Evolutionary conservation across 371 early-diverging fungal genomes (phyloP), one percentile per base, ranked within the genome.

Genomic region (Syncephalastrum monosporum): DNA sequence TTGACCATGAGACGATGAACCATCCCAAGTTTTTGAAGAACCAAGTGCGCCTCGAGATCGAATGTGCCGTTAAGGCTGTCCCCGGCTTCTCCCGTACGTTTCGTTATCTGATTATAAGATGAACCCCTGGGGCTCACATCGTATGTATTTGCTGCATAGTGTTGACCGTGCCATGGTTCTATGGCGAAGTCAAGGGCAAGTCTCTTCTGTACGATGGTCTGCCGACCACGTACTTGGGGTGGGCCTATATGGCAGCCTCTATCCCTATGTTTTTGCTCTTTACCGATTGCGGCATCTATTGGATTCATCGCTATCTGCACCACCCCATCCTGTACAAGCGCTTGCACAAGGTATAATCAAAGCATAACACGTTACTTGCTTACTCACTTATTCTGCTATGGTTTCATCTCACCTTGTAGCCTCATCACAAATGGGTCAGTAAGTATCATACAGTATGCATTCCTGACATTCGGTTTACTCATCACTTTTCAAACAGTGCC

Each of bases 251-350:
- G 42, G 38, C 84, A 4, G 14, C 82, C 7, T 86, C 86, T 56
- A 65, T 91, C 4, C 71, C 82, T 42, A 53, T 74, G 59, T 97
- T 96, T 69, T 78, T 97, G 58, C 65, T 92, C 65, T 94, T 95
- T 61, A 96, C 96, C 38, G 98, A 97, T 63, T 89, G 84, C 65
- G 83, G 91, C 53, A 92, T 97, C 61, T 97, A 97, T 69, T 95
- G 93, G 92, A 87, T 95, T 61, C 97, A 96, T 72, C 89, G 97
- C 15, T 81, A 82, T 60, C 79, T 90, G 68, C 97, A 98, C 66
- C 93, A 93, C 57, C 95, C 92, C 48, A 57, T 72, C 50, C 64
- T 96, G 38, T 96, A 97, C 69, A 87, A 88, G 63, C 82, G 83
- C 67, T 71, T 95, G 42, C 98, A 97, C 82, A 97, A 96, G 81